Evolutionary conservation across 257 asterid genomes (phyloP).

Genomic region (Linaria vulgaris): DNA sequence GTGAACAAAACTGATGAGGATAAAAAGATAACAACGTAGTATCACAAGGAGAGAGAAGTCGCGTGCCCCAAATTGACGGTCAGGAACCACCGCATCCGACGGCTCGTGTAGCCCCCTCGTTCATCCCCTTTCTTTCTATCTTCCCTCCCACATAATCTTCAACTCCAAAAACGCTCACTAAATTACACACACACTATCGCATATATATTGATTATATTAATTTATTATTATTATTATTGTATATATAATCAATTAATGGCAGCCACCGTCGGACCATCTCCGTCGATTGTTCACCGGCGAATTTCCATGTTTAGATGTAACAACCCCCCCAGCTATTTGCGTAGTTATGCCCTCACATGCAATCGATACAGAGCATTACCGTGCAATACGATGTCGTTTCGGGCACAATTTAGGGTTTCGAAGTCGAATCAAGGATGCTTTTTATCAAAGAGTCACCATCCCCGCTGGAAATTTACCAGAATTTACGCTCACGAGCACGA

Average conservation of each 20-base stretch:
- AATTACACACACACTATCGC: constrained; percentile 16
- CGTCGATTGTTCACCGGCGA: constrained; percentile 54
- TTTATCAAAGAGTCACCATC: constrained; percentile 27
- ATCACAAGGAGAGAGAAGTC: too few species aligned
- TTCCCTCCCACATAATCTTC: constrained; percentile 48
- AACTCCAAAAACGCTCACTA: constrained; percentile 31
- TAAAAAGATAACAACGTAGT: too few species aligned
- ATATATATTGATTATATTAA: constrained; percentile 23
- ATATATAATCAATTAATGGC: constrained; percentile 46
- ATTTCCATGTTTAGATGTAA: constrained; percentile 42
- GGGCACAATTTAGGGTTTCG: constrained; percentile 49
- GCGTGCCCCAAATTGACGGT: too few species aligned
- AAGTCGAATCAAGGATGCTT: constrained; percentile 29
- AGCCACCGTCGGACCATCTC: constrained; percentile 44
- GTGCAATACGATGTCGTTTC: constrained; percentile 35
- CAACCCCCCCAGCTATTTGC: constrained; percentile 40
- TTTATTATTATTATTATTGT: too few species aligned
- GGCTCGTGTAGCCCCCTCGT: constrained; percentile 35
- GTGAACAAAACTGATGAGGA: too few species aligned
- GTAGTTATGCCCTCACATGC: constrained; percentile 34
- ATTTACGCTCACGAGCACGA: constrained; percentile 78
- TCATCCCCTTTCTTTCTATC: constrained; percentile 38
- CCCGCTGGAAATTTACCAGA: constrained; percentile 37
- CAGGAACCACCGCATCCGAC: constrained; percentile 45
- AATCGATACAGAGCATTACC: constrained; percentile 39